A percentile compares a stretch with the other conserved stretches of the same genome.
Conservation (phyloP, 768 basidiomycete species). For the Filobasidium wieringae region DNA sequence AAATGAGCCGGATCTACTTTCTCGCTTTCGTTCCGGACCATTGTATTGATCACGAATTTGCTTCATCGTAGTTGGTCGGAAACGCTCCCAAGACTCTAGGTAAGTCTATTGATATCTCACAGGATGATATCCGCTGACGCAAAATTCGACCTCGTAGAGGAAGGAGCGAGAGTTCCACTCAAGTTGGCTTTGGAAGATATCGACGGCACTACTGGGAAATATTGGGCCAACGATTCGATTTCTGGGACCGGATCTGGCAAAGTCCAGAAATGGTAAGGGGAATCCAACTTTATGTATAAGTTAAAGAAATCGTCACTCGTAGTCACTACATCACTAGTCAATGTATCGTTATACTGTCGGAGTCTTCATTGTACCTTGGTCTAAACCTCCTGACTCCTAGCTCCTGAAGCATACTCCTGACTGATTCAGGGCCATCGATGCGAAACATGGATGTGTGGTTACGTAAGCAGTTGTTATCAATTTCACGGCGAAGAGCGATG, state of each 20-base stretch:
- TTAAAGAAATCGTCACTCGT: too few species aligned
- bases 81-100: constrained; percentile 6
- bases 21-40: background rate
- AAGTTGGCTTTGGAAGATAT: constrained; percentile 5
- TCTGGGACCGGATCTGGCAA: background rate
- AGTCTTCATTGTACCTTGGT: too few species aligned
- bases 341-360: too few species aligned
- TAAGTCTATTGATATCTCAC: background rate
- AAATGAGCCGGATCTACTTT: background rate
- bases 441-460: too few species aligned
- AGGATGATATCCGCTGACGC: background rate
- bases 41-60: background rate
- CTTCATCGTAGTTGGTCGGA: background rate
- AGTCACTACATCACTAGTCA: too few species aligned
- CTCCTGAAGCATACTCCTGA: too few species aligned
- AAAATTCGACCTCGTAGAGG: background rate
- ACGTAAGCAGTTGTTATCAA: too few species aligned
- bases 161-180: constrained; percentile 9
- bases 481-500: too few species aligned
- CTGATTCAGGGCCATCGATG: too few species aligned
- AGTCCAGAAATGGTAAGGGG: constrained; percentile 7
- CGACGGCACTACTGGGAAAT: constrained; percentile 3
- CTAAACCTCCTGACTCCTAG: too few species aligned
- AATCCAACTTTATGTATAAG: background rate
- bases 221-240: constrained; percentile 9